Base-by-base conservation (phyloP, 2,329 filamentous ascomycete species). In the Sarocladium strictum region DNA sequence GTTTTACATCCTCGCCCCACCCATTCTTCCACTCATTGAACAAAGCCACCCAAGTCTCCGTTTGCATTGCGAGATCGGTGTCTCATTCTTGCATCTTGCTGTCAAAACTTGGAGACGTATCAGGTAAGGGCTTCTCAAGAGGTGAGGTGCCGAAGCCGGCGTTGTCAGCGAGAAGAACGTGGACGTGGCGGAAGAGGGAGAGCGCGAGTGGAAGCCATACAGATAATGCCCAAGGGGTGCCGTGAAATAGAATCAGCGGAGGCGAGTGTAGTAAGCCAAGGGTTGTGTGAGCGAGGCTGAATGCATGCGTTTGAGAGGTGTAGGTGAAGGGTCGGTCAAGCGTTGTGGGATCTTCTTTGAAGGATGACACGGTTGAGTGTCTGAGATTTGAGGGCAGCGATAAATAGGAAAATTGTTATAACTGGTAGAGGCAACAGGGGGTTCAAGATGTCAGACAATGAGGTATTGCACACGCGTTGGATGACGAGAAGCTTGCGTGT, bases 161-260 rank as follows among this genome's bases (percentile, higher is more conserved):
- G 12, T 73, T 69, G 55, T 77, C 74, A 55, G 72, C 76, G 12
- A 77, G 61, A 56, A 76, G 71, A 50, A 76, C 66, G 11, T 63
- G 64, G 53, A 69, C 72, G 15, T 65, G 63, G 2, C 60, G 58
- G 3, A 68, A 61, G 1, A 77, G 60, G 2, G 70, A 60, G 27
- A 63, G 57, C 1, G 70, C 71, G 17, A 70, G 66, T 1, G 64
- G 61, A 0, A 56, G 47, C 70, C 72, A 77, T 9, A 76, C 64
- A 0, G 55, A 59, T 1, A 71, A 75, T 2, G 73, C 75, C 73
- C 74, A 77, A 0, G 75, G 75, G 0, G 75, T 77, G 53, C 75
- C 74, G 55, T 77, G 75, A 9, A 77, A 61, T 35, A 77, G 75
- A 12, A 77, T 59, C 0, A 74, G 54, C 0, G 72, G 70, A 17